A percentile compares a stretch with the other conserved stretches of the same genome.
Conservation (phyloP, 306 rosid species). For the Luffa aegyptiaca region DNA sequence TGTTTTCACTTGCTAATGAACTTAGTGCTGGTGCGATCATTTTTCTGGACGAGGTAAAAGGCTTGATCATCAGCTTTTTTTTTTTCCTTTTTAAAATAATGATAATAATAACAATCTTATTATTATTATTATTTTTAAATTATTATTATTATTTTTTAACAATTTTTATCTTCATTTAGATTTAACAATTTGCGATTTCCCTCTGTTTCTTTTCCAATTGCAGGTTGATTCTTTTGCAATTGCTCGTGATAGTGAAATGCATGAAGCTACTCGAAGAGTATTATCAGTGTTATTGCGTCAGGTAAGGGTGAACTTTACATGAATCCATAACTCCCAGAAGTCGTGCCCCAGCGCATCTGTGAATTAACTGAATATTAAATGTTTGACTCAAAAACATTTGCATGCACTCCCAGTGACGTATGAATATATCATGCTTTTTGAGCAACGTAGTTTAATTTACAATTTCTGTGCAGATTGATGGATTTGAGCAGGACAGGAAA, state of each 20-base stretch:
- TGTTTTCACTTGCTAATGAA: constrained; percentile 68
- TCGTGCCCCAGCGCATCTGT: not conserved
- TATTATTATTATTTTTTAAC: not conserved
- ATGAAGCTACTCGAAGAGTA: constrained; percentile 86
- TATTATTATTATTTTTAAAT: too few relatives aligned
- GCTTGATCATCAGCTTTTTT: not conserved
- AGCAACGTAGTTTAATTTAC: not conserved
- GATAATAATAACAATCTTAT: too few relatives aligned
- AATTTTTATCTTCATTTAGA: not conserved
- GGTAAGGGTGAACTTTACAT: constrained; percentile 15
- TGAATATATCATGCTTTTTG: not conserved
- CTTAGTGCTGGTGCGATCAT: constrained; percentile 77
- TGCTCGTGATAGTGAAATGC: constrained; percentile 75
- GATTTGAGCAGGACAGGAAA: constrained; percentile 86
- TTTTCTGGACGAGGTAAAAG: constrained; percentile 75
- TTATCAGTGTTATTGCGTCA: constrained; percentile 53
- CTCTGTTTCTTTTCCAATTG: not conserved
- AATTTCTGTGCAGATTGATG: constrained; percentile 62
- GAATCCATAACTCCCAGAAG: not conserved
- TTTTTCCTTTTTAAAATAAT: not conserved
- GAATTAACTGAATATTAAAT: not conserved
- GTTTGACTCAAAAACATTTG: not conserved
- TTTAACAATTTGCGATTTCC: not conserved
- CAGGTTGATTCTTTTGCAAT: constrained; percentile 78
- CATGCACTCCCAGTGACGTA: not conserved